Percentiles rank a stretch among this genome's conserved stretches.
These are phyloP conservation scores for Pleurotus cornucopiae DNA, from an alignment of 768 basidiomycete genomes.

Conservation along the genomic window DNA sequence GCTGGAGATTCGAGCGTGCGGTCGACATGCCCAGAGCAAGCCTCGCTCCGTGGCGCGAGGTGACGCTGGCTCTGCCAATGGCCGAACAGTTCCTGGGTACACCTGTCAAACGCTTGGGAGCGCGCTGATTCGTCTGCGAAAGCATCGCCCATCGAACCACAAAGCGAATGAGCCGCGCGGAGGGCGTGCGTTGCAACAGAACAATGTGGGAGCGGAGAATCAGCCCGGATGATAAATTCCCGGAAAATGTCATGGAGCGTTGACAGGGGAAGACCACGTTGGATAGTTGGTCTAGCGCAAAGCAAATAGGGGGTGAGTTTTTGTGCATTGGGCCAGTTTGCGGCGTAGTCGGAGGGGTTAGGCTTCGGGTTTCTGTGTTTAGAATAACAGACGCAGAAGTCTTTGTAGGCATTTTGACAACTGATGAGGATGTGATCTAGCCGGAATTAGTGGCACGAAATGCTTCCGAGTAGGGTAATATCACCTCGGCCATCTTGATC, in stretches of 20 bases:
- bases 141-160: slow-evolving; percentile 5
- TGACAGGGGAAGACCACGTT: slow-evolving; percentile 1
- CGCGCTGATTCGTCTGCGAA: not conserved
- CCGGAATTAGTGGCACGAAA: not conserved
- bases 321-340: not conserved
- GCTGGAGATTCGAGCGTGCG: not conserved
- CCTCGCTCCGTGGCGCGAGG: not conserved
- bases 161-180: not conserved
- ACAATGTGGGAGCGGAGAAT: not conserved
- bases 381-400: not conserved
- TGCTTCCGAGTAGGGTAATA: not conserved
- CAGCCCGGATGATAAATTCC: not conserved
- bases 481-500: not conserved
- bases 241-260: slow-evolving; percentile 2
- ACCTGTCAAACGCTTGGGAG: not conserved
- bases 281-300: not conserved
- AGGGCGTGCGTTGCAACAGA: not conserved
- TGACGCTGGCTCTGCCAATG: not conserved
- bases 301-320: not conserved
- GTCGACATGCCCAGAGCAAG: not conserved
- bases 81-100: not conserved
- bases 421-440: not conserved
- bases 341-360: not conserved
- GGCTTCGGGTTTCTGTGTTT: not conserved
- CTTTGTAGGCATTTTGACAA: not conserved